phyloP scores from a whole-genome alignment of 2,329 filamentous ascomycete genomes.

The Teratosphaeriaceae sp. region DNA sequence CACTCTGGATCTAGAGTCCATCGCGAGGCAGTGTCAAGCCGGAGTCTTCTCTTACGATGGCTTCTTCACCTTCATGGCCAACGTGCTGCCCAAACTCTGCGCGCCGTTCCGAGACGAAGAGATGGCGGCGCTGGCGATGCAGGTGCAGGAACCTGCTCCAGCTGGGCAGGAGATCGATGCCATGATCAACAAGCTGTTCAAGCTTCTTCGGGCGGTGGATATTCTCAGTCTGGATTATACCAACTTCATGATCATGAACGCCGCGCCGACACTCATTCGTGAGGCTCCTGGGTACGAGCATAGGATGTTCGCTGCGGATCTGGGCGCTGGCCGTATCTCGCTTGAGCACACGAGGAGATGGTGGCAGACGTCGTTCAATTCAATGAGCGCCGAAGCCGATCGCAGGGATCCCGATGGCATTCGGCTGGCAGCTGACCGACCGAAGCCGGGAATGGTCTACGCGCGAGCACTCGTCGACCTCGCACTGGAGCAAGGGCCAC shows the following conservation, averaged over 20 bases:
- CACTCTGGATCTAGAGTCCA: slow-evolving; percentile 65
- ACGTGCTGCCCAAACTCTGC: slow-evolving; percentile 70
- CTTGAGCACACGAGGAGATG: slow-evolving; percentile 57
- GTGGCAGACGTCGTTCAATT: slow-evolving; percentile 59
- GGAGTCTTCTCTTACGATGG: slow-evolving; percentile 75
- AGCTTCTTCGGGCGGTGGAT: slow-evolving; percentile 68
- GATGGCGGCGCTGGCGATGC: slow-evolving; percentile 61
- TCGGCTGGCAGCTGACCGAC: slow-evolving; percentile 55
- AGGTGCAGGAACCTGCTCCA: slow-evolving; percentile 31
- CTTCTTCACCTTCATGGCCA: slow-evolving; percentile 71
- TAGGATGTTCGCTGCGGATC: slow-evolving; percentile 61
- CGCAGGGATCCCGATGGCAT: slow-evolving; percentile 64
- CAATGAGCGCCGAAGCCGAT: slow-evolving; percentile 59
- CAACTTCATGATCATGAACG: slow-evolving; percentile 69
- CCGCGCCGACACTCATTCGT: slow-evolving; percentile 63
- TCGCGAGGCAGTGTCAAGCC: slow-evolving; percentile 60
- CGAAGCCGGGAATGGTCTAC: slow-evolving; percentile 64
- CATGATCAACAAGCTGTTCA: slow-evolving; percentile 69
- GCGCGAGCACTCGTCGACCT: slow-evolving; percentile 68
- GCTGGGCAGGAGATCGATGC: slow-evolving; percentile 44
- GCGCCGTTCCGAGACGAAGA: slow-evolving; percentile 74
- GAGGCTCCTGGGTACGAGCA: slow-evolving; percentile 68
- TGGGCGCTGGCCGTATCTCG: slow-evolving; percentile 50
- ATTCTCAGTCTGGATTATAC: slow-evolving; percentile 73
- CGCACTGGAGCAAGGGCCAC: slow-evolving; percentile 59